These are phyloP conservation scores for Cudoniella acicularis DNA, from an alignment of 495 filamentous ascomycete genomes.

Conservation along the genomic window DNA sequence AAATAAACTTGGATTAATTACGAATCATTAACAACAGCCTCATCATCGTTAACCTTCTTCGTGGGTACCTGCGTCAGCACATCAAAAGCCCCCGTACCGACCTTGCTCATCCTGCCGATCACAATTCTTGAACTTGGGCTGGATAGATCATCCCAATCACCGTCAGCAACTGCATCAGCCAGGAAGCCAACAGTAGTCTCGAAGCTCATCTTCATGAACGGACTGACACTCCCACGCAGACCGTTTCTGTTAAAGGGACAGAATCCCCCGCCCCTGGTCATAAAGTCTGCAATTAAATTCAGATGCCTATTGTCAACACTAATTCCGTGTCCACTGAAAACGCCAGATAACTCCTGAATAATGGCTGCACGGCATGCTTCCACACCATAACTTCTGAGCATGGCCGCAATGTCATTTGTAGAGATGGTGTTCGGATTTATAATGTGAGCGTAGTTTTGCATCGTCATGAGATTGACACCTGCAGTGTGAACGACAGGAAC, in stretches of 20 bases:
- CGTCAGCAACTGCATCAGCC: constrained; percentile 83
- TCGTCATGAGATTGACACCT: constrained; percentile 84
- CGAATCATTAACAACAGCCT: neutral
- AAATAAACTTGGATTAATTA: neutral
- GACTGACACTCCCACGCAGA: constrained; percentile 73
- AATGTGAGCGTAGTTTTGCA: constrained; percentile 80
- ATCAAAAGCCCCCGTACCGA: constrained; percentile 92
- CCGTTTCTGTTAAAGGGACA: constrained; percentile 88
- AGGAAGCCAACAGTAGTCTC: constrained; percentile 94
- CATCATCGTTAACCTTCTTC: constrained; percentile 10
- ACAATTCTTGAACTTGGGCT: constrained; percentile 87
- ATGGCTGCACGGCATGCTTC: constrained; percentile 87
- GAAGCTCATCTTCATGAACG: constrained; percentile 98
- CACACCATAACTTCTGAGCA: constrained; percentile 83
- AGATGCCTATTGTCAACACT: constrained; percentile 88
- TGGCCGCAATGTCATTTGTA: constrained; percentile 88
- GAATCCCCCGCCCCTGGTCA: constrained; percentile 87
- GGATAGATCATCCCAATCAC: constrained; percentile 83
- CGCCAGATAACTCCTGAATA: constrained; percentile 77
- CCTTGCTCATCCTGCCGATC: constrained; percentile 71
- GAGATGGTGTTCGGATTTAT: constrained; percentile 83
- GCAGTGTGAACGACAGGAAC: constrained; percentile 66
- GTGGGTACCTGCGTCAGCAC: constrained; percentile 50
- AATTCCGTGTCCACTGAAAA: constrained; percentile 93
- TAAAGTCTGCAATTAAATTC: constrained; percentile 93